Base-by-base conservation (phyloP, 441 rosid genomes). In the Sinapis alba region DNA sequence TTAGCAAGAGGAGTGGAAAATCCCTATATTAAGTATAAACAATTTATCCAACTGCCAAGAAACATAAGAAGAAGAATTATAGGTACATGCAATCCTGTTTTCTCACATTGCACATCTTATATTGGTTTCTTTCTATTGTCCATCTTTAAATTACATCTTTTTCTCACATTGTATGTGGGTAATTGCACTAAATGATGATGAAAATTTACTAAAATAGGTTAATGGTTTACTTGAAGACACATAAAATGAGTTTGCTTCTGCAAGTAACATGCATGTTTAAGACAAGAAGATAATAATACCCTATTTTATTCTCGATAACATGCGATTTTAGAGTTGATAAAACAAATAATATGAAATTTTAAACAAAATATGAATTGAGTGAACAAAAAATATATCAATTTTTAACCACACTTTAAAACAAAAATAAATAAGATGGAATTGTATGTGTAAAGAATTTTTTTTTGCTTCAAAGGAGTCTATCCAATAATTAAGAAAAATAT, bases 381-480 rank as follows among this genome's bases (percentile, higher is more conserved):
- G n/a, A 23, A 54, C 28, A 11, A 19, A 16, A 7, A 59, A 5
- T 38, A 43, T 43, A 30, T n/a, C n/a, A n/a, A n/a, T n/a, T n/a
- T n/a, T 61, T 7, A 1, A 9, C 23, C 36, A 51, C n/a, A 51
- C 18, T 34, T 50, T 30, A 23, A 10, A 0, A 16, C 23, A 5
- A 13, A 15, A 12, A 23, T 23, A 5, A 45, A 20, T 5, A 50
- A n/a, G 27, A 58, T 65, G 15, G 19, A 3, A 45, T 47, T 66
- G 41, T 75, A 13, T 26, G 8, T 38, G 70, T 56, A 69, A 53
- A 51, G 79, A 75, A 69, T 19, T 60, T 24, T 67, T 8, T 34
- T 34, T 56, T 75, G 68, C 73, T 74, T 75, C 12, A 21, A 51
- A 75, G 61, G 57, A 62, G 68, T 13, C 54, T 75, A 38, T 76